Percentiles rank a stretch among this genome's conserved stretches.
Conservation (phyloP, 2,329 filamentous ascomycete species). For the Arthrobotrys sinensis region DNA sequence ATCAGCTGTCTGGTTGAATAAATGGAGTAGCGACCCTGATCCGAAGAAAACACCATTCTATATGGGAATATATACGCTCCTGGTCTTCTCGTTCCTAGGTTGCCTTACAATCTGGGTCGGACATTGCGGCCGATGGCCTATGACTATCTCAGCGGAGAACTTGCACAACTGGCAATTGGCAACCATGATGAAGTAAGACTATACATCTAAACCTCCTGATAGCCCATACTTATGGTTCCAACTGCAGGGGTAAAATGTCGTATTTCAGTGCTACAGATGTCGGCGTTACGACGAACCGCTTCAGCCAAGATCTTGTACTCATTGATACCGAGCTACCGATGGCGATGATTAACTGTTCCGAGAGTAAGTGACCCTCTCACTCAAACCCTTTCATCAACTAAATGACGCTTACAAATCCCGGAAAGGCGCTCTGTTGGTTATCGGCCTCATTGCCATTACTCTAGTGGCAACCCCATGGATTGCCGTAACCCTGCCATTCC, state of each 20-base stretch:
- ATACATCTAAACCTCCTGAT: too few species aligned
- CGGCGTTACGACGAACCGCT: slow-evolving; percentile 66
- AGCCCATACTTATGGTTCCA: too few species aligned
- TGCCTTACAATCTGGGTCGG: slow-evolving; percentile 25
- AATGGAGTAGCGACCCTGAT: slow-evolving; percentile 54
- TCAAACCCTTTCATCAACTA: background rate
- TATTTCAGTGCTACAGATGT: slow-evolving; percentile 66
- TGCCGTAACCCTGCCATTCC: slow-evolving; percentile 64
- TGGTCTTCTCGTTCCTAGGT: slow-evolving; percentile 26
- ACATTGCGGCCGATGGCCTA: slow-evolving; percentile 35
- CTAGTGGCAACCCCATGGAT: slow-evolving; percentile 61
- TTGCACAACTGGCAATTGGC: slow-evolving; percentile 52
- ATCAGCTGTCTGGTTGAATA: slow-evolving; percentile 51
- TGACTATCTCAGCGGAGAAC: slow-evolving; percentile 47
- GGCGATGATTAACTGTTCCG: slow-evolving; percentile 45
- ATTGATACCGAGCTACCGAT: slow-evolving; percentile 67
- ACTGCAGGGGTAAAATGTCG: slow-evolving; percentile 59
- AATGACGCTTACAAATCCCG: background rate
- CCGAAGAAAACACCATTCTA: slow-evolving; percentile 51
- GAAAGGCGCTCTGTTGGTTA: slow-evolving; percentile 30
- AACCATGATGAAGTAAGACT: slow-evolving; percentile 54
- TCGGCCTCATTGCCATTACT: slow-evolving; percentile 38
- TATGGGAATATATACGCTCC: slow-evolving; percentile 49
- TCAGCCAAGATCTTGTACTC: slow-evolving; percentile 66
- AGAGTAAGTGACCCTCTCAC: slow-evolving; percentile 14